Base-by-base conservation (phyloP, 2,329 filamentous ascomycete species). In the Pseudopyrenochaeta lycopersici region DNA sequence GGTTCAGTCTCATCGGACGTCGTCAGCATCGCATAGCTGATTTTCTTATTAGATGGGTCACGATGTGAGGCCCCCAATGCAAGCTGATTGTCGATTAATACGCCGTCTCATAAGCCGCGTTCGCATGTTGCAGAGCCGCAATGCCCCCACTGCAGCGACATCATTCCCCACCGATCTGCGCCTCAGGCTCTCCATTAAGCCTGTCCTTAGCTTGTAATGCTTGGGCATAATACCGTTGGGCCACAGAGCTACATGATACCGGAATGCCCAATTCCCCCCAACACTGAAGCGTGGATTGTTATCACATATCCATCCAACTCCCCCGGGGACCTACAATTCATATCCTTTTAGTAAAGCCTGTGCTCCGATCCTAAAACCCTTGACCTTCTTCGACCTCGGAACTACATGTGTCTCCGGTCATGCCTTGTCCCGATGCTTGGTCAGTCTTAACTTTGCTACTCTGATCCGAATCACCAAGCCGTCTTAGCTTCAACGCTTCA, bases 401-500 rank as follows among this genome's bases (percentile, higher is more conserved):
- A 3, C 15, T 38, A 20, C 17, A 21, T 38, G 20, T 38, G 20
- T 38, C 3, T 17, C 9, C 4, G 35, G 12, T 41, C 12, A 31
- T 11, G 17, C 29, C 38, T 35, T 18, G 32, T 9, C 21, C 31
- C 7, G 18, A 18, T 6, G 33, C 31, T 48, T 38, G 17, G 23
- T 46, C 39, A 32, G 12, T 40, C 45, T 51, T 40, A 32, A 5
- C 36, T 30, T 36, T 23, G 42, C 36, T 27, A 18, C 4, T 43
- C 18, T 33, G 40, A 10, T 14, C 17, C 32, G 29, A 45, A 50
- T 40, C 36, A 47, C 44, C 46, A 54, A 59, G 53, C 45, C 27
- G 43, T 49, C 52, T 59, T 58, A 54, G 58, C 58, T 42, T 31
- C 36, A 20, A 18, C 15, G 23, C 32, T 33, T 43, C 46, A 54